A percentile compares a stretch with the other conserved stretches of the same genome.
These are phyloP conservation scores for Alternaria sp. DNA, from an alignment of 2,329 filamentous ascomycete genomes.

Conservation along the genomic window DNA sequence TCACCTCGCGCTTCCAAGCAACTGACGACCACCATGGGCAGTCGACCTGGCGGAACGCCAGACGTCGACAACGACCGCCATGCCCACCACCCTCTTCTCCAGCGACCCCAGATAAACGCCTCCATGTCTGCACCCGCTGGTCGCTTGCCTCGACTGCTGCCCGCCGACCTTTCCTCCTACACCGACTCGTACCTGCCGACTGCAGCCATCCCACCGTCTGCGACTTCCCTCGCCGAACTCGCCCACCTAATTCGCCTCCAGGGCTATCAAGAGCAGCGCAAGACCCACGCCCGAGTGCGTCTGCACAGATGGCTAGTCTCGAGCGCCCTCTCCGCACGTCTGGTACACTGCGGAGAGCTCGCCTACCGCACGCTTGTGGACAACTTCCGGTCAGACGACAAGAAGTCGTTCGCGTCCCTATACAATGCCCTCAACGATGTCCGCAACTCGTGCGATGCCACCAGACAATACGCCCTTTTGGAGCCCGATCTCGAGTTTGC, in stretches of 20 bases:
- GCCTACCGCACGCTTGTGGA: slow-evolving; percentile 79
- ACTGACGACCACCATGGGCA: slow-evolving; percentile 46
- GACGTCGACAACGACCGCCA: slow-evolving; percentile 28
- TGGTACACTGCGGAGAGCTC: slow-evolving; percentile 77
- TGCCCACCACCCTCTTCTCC: slow-evolving; percentile 17
- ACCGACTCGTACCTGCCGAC: slow-evolving; percentile 66
- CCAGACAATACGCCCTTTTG: slow-evolving; percentile 73
- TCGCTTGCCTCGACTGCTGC: slow-evolving; percentile 63
- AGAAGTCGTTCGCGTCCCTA: slow-evolving; percentile 75
- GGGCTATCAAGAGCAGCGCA: slow-evolving; percentile 83
- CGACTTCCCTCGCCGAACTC: slow-evolving; percentile 77
- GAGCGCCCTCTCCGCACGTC: slow-evolving; percentile 75
- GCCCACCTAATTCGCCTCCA: slow-evolving; percentile 79
- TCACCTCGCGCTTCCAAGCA: slow-evolving; percentile 41
- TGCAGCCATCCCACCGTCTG: slow-evolving; percentile 65
- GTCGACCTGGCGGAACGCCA: slow-evolving; percentile 46
- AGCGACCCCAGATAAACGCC: slow-evolving; percentile 50
- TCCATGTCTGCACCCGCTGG: slow-evolving; percentile 58
- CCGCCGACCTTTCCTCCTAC: slow-evolving; percentile 73
- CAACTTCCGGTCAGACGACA: slow-evolving; percentile 79
- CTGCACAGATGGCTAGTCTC: slow-evolving; percentile 78
- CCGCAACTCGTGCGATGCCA: slow-evolving; percentile 77
- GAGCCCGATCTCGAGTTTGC: slow-evolving; percentile 74
- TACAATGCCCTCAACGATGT: slow-evolving; percentile 83
- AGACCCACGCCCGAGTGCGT: slow-evolving; percentile 74